Evolutionary conservation across 2,329 filamentous ascomycete species (phyloP).

Genomic region (Aureobasidium sp.): DNA sequence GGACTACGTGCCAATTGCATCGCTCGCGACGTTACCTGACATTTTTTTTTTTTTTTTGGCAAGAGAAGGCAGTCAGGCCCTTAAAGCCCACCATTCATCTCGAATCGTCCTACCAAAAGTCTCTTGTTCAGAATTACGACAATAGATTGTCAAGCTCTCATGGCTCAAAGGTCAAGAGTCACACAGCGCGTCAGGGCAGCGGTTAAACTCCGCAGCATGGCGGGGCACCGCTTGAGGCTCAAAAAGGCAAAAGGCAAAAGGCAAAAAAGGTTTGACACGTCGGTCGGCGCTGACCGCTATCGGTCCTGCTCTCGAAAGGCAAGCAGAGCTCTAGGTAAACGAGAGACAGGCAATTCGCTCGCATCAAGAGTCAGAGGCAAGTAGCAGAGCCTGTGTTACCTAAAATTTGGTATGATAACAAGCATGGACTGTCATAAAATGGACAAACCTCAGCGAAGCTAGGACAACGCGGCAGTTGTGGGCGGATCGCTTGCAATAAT

Average conservation of each 20-base stretch:
- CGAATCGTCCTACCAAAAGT: neutral
- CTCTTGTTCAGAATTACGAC: neutral
- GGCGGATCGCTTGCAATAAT: neutral
- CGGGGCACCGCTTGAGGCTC: neutral
- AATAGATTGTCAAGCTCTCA: too few relatives aligned
- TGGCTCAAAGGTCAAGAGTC: neutral
- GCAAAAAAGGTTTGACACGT: conserved; percentile 1
- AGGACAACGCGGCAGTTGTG: conserved; percentile 5
- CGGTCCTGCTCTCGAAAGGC: neutral
- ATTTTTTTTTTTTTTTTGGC: too few relatives aligned
- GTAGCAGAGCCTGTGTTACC: neutral
- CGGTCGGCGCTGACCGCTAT: conserved; percentile 6
- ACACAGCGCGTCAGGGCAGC: neutral
- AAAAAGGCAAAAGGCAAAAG: neutral
- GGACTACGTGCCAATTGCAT: too few relatives aligned
- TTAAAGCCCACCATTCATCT: neutral
- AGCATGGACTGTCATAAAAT: conserved; percentile 5
- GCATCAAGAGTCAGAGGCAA: neutral
- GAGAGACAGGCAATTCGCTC: neutral
- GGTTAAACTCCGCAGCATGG: neutral
- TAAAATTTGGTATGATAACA: conserved; percentile 1
- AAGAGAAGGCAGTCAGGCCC: too few relatives aligned
- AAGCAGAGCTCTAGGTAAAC: neutral
- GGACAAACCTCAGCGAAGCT: conserved; percentile 2
- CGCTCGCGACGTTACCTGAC: too few relatives aligned